A percentile compares a stretch with the other conserved stretches of the same genome.
These are phyloP conservation scores for Cladosporium sp. DNA, from an alignment of 2,329 filamentous ascomycete species.

Conservation along the genomic window DNA sequence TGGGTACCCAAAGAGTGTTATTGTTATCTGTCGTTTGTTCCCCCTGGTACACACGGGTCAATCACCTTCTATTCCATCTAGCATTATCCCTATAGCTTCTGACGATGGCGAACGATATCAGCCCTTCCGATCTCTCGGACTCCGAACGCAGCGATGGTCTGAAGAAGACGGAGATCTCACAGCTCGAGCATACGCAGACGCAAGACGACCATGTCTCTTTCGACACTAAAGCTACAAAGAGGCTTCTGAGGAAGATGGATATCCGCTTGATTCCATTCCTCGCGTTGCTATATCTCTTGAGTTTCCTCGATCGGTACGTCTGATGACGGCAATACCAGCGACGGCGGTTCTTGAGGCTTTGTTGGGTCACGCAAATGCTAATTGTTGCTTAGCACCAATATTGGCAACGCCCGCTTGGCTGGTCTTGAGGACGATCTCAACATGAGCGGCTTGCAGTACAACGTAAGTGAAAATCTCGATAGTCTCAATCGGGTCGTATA, in stretches of 20 bases:
- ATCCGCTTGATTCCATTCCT: conserved; percentile 64
- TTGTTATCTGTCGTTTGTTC: background rate
- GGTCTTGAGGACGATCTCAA: conserved; percentile 24
- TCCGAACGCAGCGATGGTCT: background rate
- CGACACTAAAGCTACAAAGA: conserved; percentile 37
- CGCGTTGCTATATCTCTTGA: conserved; percentile 70
- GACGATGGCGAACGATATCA: background rate
- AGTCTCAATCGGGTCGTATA: background rate
- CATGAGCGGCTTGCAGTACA: conserved; percentile 24
- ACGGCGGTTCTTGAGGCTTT: background rate
- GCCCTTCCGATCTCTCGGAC: background rate
- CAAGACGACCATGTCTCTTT: background rate
- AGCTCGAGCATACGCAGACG: background rate
- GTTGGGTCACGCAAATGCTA: background rate
- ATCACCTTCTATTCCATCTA: background rate
- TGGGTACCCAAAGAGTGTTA: background rate
- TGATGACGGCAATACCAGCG: background rate
- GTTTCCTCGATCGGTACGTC: conserved; percentile 61
- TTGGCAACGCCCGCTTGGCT: conserved; percentile 24
- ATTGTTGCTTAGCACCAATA: background rate
- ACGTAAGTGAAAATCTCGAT: background rate
- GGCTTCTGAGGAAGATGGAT: conserved; percentile 63
- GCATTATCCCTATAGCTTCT: background rate
- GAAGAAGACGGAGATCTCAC: background rate
- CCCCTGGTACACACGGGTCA: background rate